Base-by-base conservation (phyloP, 1,139 yeast genomes). In the Taphrina wiesneri region DNA sequence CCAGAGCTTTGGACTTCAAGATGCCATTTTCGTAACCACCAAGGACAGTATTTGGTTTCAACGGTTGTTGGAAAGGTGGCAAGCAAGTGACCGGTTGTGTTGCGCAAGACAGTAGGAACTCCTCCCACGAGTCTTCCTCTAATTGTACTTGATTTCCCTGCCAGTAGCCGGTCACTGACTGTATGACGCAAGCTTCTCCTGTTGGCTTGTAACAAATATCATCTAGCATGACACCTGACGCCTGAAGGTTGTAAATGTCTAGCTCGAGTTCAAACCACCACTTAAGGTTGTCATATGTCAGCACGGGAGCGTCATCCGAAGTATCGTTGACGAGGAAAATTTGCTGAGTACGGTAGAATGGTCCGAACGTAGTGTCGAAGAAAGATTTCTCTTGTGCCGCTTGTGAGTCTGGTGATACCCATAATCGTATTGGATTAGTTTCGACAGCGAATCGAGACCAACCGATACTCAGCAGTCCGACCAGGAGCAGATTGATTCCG, bases 231-330 rank as follows among this genome's bases (percentile, higher is more conserved):
- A 23, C 75, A 75, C 72, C 39, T 52, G 67, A 34, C 77, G 66
- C 7, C 11, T 25, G 30, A 2, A 71, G 41, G 7, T 69, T 68
- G 65, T 62, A 15, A 75, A 73, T 32, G 56, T 67, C 32, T 4
- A 74, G 69, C 74, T 93, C 98, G 41, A 85, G 85, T 26, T 81
- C 84, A 73, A 88, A 87, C 96, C 97, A 91, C 98, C 98, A 93
- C 70, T 85, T 73, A 30, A 92, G 75, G 1, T 85, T 84, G 0
- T 85, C 86, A 81, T 89, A 90, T 46, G 84, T 78, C 51, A 92
- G 71, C 63, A 78, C 88, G 19, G 32, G n/a, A 11, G 52, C 47
- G 5, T 45, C 5, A 68, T 84, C 84, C 3, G 86, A 87, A 9
- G 88, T 81, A 17, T 84, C 85, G 69, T 87, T 87, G 34, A 90